Evolutionary conservation across 108 stramenopile species (phyloP), one percentile per base, ranked within the genome.

Genomic region (Ochromonas danica): DNA sequence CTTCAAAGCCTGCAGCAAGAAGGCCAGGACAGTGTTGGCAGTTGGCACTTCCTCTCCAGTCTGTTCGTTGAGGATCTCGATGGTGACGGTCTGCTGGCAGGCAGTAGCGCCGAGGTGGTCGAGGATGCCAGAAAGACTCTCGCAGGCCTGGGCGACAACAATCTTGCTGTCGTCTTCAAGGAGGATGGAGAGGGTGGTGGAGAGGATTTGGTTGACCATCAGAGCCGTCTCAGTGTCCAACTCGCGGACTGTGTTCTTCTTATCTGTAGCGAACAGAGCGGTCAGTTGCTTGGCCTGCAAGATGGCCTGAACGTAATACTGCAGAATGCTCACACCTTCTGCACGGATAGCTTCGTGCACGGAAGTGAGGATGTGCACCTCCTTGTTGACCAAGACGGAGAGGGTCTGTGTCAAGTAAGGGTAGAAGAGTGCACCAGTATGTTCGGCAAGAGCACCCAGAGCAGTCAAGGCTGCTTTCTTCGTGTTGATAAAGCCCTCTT

Each of bases 391-490:
- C 45, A 97, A 83, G 17, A 88, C 88, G 61, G 90, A 89, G 89
- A 95, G 90, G n/a, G 85, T 83, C 1, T 80, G 75, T 51, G 91
- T 90, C 70, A 97, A 83, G 82, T 90, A 88, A 0, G 94, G 93
- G 51, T 88, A 88, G 85, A 94, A 97, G 30, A 89, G 88, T 31
- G 86, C 81, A 31, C 93, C 95, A 42, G 93, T 91, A 81, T 95
- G 94, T 33, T 93, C 90, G 25, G 94, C 95, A 90, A 96, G 88
- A 80, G 95, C 93, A 42, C 95, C 95, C 41, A 97, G 84, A 1
- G 95, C 97, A n/a, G 93, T 93, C 70, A 97, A 91, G 0, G 95
- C 94, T 40, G 94, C 94, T 82, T 95, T 95, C 87, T 96, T 96
- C 62, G 93, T 92, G 85, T 97, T 94, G 38, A 97, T 78, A 65